Conservation (phyloP, 257 asterid genomes). For the Capsicum pubescens region DNA sequence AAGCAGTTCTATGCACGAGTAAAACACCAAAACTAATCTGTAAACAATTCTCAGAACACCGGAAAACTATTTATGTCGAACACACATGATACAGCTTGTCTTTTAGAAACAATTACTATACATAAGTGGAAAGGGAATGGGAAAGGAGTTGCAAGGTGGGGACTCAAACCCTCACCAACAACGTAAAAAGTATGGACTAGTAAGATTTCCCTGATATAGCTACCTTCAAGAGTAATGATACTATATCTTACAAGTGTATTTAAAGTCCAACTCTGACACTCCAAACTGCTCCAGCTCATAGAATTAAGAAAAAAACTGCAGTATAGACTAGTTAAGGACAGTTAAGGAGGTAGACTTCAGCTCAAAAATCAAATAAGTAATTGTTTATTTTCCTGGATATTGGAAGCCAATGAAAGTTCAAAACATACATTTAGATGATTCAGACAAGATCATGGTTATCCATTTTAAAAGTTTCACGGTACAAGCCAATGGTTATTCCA, state of each 20-base stretch:
- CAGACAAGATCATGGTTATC: neutral
- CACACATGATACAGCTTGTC: neutral
- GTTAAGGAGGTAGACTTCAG: too few relatives aligned
- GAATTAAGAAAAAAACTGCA: too few relatives aligned
- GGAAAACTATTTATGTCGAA: constrained; percentile 1
- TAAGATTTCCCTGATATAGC: neutral
- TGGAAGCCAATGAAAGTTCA: too few relatives aligned
- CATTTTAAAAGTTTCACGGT: neutral
- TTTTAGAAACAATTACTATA: neutral
- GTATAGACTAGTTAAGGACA: neutral
- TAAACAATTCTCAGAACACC: neutral
- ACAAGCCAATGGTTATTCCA: neutral
- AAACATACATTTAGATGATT: neutral
- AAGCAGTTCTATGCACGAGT: neutral
- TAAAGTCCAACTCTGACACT: too few relatives aligned
- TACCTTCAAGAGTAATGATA: too few relatives aligned
- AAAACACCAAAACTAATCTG: neutral
- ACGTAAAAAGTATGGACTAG: neutral
- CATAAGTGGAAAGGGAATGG: neutral
- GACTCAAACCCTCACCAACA: neutral
- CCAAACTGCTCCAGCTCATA: too few relatives aligned
- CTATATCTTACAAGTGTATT: too few relatives aligned
- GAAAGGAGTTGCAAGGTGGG: neutral
- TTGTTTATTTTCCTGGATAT: neutral
- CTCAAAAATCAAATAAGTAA: too few relatives aligned